Evolutionary conservation across 2,329 filamentous ascomycete species (phyloP).

Genomic region (Parastagonospora avenae): DNA sequence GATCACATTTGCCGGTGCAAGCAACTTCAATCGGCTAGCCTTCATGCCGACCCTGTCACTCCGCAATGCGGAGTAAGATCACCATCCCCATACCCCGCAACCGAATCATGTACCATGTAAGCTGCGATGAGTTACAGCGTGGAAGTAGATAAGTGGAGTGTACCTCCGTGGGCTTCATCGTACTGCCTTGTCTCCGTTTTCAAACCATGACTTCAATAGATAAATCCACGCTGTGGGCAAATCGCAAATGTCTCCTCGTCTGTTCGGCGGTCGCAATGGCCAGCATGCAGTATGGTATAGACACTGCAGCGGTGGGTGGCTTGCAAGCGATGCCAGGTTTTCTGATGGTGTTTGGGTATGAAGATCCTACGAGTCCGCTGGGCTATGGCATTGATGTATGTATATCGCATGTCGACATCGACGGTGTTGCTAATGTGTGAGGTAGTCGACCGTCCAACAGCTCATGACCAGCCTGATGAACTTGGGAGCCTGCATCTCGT

Average conservation of each 20-base stretch:
- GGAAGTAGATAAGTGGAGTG: no score
- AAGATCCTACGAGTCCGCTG: conserved; percentile 42
- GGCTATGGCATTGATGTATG: conserved; percentile 52
- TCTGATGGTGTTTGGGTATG: conserved; percentile 57
- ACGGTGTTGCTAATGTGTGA: neutral
- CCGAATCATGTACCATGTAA: neutral
- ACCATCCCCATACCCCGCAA: no score
- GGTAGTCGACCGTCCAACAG: conserved; percentile 56
- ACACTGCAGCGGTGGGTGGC: conserved; percentile 53
- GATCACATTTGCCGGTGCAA: no score
- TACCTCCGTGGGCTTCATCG: no score
- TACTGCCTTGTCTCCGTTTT: neutral
- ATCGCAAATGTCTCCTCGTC: conserved; percentile 54
- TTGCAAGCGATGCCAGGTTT: conserved; percentile 53
- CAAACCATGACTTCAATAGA: conserved; percentile 7
- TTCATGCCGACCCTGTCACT: no score
- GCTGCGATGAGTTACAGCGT: no score
- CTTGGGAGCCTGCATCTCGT: conserved; percentile 57
- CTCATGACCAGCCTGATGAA: conserved; percentile 60
- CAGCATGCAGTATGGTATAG: conserved; percentile 60
- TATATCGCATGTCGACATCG: neutral
- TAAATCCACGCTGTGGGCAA: conserved; percentile 26
- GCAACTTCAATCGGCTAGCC: no score
- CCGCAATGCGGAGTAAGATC: no score
- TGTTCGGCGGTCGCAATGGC: conserved; percentile 55